phyloP scores from a whole-genome alignment of 225 moss, liverwort and hornwort genomes.

The Pseudoscleropodium purum region DNA sequence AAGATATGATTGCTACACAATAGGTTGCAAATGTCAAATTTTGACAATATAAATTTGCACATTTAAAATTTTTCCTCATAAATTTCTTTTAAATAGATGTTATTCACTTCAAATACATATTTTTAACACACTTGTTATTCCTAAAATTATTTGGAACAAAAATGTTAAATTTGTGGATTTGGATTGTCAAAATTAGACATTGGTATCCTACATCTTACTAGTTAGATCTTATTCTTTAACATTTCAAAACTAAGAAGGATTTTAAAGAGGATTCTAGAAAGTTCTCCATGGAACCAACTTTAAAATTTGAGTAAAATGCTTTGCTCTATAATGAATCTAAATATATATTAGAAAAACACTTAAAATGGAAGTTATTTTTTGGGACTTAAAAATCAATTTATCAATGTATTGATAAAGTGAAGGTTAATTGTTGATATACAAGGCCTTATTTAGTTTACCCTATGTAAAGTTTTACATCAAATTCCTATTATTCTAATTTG shows the following conservation, averaged over 20 bases:
- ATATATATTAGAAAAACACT: background rate
- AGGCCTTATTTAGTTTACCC: background rate
- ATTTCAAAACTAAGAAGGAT: background rate
- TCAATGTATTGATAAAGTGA: background rate
- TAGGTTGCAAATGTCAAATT: background rate
- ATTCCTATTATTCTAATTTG: background rate
- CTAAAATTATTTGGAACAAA: background rate
- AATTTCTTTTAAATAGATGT: background rate
- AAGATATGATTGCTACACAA: background rate
- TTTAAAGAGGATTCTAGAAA: background rate
- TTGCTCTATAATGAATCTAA: background rate
- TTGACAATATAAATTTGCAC: background rate
- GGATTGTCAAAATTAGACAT: background rate
- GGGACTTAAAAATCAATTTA: background rate
- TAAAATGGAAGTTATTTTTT: background rate
- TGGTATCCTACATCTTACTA: background rate
- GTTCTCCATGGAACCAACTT: background rate
- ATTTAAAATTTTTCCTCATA: too few species aligned
- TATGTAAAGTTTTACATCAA: background rate
- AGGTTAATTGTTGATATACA: background rate
- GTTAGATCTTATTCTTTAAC: background rate
- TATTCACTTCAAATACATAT: background rate
- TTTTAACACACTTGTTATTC: background rate
- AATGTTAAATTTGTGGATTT: background rate
- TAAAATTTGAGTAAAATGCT: too few species aligned